Percentiles rank a stretch among this genome's conserved stretches.
phyloP scores from a whole-genome alignment of 306 rosid genomes.

The Dicorynia guianensis region DNA sequence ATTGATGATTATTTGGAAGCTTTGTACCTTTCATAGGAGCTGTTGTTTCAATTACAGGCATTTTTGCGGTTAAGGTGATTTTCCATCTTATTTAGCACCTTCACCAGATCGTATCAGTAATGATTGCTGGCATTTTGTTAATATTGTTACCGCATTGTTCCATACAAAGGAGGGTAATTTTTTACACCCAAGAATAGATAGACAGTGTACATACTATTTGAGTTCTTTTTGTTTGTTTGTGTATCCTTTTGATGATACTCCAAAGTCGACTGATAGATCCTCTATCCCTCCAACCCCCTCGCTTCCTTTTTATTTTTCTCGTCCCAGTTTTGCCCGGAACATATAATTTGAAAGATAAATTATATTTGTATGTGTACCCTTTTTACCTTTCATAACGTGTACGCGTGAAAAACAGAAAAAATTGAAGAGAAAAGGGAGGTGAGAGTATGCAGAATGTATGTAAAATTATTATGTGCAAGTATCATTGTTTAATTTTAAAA shows the following conservation, averaged over 20 bases:
- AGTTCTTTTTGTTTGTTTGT: not conserved
- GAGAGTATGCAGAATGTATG: too few species aligned
- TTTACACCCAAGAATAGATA: not conserved
- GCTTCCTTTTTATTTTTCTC: too few species aligned
- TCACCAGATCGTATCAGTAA: not conserved
- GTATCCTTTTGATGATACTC: not conserved
- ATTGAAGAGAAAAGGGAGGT: too few species aligned
- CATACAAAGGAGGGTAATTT: not conserved
- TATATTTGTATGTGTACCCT: too few species aligned
- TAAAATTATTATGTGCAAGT: too few species aligned
- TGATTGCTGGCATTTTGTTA: not conserved
- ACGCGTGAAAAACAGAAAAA: too few species aligned
- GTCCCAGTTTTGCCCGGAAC: not conserved
- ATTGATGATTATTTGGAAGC: constrained; percentile 97
- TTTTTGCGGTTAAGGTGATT: not conserved
- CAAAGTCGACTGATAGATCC: not conserved
- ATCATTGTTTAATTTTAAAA: too few species aligned
- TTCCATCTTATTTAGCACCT: not conserved
- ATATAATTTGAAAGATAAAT: not conserved
- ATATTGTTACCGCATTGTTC: not conserved
- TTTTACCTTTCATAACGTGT: too few species aligned
- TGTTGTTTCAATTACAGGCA: not conserved
- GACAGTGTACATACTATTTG: constrained; percentile 20
- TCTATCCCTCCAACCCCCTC: not conserved
- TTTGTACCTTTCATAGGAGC: constrained; percentile 66